These are phyloP conservation scores for Colletotrichum musicola DNA, from an alignment of 2,329 filamentous ascomycete genomes.

Conservation along the genomic window DNA sequence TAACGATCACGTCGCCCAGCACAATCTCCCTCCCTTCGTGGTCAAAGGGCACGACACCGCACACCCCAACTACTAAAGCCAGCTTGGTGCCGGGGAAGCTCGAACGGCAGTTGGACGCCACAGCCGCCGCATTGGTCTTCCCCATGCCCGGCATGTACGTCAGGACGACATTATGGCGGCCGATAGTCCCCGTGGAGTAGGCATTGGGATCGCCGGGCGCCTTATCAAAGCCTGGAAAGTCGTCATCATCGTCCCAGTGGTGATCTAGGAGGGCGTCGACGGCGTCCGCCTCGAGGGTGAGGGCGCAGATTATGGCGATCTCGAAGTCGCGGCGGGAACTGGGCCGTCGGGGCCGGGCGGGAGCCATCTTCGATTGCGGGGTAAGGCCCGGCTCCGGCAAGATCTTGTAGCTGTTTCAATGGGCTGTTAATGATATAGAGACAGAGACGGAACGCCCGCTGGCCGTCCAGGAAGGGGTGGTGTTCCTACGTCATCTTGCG, in stretches of 20 bases:
- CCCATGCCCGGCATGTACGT: constrained; percentile 47
- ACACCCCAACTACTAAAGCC: constrained; percentile 41
- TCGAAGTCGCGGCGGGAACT: neutral
- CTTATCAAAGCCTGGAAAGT: constrained; percentile 41
- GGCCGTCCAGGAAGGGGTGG: too few species aligned
- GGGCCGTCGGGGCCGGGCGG: neutral
- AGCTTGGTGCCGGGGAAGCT: constrained; percentile 42
- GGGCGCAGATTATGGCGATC: constrained; percentile 22
- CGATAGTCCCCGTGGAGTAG: constrained; percentile 45
- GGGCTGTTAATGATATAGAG: too few species aligned
- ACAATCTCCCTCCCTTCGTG: constrained; percentile 37
- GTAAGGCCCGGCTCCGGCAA: neutral
- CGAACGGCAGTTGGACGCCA: constrained; percentile 24
- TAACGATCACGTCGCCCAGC: constrained; percentile 48
- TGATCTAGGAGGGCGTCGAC: constrained; percentile 40
- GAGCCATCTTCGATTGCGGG: neutral
- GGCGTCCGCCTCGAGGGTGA: constrained; percentile 40
- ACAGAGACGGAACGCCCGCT: neutral
- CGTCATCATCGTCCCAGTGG: constrained; percentile 33
- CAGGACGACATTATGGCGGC: constrained; percentile 47
- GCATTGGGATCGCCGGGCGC: constrained; percentile 45
- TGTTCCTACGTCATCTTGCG: neutral
- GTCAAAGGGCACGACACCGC: constrained; percentile 41
- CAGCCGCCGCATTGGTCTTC: constrained; percentile 41
- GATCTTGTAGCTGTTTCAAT: neutral